phyloP scores from a whole-genome alignment of 2,329 filamentous ascomycete genomes.

The Penicillium hesseltinei region DNA sequence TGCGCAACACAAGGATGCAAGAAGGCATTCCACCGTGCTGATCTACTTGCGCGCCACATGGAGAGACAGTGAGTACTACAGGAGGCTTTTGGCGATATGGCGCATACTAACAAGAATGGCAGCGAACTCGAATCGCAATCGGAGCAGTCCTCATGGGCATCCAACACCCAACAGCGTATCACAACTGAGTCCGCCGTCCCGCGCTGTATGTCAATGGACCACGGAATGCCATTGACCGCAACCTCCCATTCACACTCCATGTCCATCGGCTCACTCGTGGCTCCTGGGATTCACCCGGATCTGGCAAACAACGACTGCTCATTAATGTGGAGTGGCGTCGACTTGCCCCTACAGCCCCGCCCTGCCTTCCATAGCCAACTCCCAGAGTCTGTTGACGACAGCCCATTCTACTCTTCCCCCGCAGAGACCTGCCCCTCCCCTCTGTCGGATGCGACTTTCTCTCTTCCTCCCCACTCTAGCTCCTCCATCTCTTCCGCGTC shows the following conservation, averaged over 20 bases:
- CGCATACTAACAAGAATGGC: slow-evolving; percentile 13
- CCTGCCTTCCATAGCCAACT: slow-evolving; percentile 33
- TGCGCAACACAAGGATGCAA: slow-evolving; percentile 46
- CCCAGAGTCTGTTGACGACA: slow-evolving; percentile 40
- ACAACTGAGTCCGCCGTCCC: slow-evolving; percentile 23
- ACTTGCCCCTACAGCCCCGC: slow-evolving; percentile 33
- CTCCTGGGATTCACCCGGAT: slow-evolving; percentile 34
- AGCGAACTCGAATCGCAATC: slow-evolving; percentile 40
- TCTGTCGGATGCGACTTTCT: slow-evolving; percentile 37
- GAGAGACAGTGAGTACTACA: slow-evolving; percentile 48
- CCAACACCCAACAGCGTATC: slow-evolving; percentile 24
- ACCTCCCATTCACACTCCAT: slow-evolving; percentile 34
- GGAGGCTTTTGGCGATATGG: neutral
- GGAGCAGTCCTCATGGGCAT: slow-evolving; percentile 30
- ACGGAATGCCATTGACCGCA: slow-evolving; percentile 25
- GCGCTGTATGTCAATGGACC: slow-evolving; percentile 24
- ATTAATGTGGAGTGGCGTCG: slow-evolving; percentile 39
- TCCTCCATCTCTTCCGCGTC: slow-evolving; percentile 36
- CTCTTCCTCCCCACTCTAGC: slow-evolving; percentile 30
- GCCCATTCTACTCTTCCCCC: slow-evolving; percentile 43
- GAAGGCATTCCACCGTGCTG: slow-evolving; percentile 49
- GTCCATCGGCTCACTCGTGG: slow-evolving; percentile 39
- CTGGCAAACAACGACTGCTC: slow-evolving; percentile 32
- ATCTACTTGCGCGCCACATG: slow-evolving; percentile 49
- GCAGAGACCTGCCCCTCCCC: slow-evolving; percentile 48